These are phyloP conservation scores for Eucommia ulmoides DNA, from an alignment of 257 asterid species.

Conservation along the genomic window DNA sequence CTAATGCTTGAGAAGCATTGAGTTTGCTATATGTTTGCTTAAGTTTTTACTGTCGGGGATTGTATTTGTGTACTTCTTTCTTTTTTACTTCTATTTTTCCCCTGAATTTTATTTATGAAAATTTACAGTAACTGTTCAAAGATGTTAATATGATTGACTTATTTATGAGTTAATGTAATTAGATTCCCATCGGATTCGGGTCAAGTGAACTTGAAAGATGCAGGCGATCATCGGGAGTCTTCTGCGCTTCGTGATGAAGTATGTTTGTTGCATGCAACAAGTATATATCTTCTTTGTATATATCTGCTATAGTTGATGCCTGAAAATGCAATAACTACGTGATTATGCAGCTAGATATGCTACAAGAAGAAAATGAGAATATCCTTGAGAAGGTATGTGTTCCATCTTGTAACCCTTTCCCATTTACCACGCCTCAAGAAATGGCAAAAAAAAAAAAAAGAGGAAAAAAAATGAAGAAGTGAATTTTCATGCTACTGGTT, in stretches of 20 bases:
- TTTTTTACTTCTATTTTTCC: too few relatives aligned
- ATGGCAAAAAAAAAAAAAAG: background rate
- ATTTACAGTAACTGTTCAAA: background rate
- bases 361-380: slow-evolving; percentile 92
- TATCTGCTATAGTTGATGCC: too few relatives aligned
- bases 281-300: slow-evolving; percentile 10
- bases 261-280: slow-evolving; percentile 10
- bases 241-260: slow-evolving; percentile 87
- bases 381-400: slow-evolving; percentile 54
- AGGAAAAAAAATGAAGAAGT: background rate
- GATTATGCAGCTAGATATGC: slow-evolving; percentile 67
- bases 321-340: slow-evolving; percentile 27
- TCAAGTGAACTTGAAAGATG: slow-evolving; percentile 39
- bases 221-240: slow-evolving; percentile 61
- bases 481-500: slow-evolving; percentile 1
- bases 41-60: too few relatives aligned
- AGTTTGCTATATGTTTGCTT: too few relatives aligned
- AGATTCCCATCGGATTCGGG: slow-evolving; percentile 74
- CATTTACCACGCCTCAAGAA: background rate
- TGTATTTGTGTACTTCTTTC: too few relatives aligned
- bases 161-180: background rate
- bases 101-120: too few relatives aligned
- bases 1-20: too few relatives aligned
- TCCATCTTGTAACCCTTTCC: too few relatives aligned
- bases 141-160: background rate